Conservation (phyloP, 2,329 filamentous ascomycete species). For the Tolypocladium pustulatum region DNA sequence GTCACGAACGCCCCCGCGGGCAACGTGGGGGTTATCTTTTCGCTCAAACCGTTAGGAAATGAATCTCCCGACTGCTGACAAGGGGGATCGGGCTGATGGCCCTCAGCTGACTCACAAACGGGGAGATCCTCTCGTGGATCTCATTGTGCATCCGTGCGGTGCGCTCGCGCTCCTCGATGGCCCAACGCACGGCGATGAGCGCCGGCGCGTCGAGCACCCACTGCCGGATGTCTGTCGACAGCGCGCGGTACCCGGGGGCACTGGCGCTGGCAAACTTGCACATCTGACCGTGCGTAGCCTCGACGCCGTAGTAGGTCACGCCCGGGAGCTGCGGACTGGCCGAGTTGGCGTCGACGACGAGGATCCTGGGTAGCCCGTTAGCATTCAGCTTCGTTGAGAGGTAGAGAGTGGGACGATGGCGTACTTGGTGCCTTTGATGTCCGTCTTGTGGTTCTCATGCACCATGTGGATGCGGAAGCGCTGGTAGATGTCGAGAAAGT, state of each 20-base stretch:
- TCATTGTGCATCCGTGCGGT: slow-evolving; percentile 31
- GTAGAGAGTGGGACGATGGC: slow-evolving; percentile 5
- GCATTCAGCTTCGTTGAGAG: neutral
- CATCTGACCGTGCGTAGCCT: slow-evolving; percentile 61
- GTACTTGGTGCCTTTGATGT: slow-evolving; percentile 51
- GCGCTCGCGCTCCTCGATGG: slow-evolving; percentile 45
- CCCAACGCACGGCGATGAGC: slow-evolving; percentile 47
- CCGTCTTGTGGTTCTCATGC: slow-evolving; percentile 63
- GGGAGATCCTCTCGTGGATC: slow-evolving; percentile 31
- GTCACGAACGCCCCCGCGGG: neutral
- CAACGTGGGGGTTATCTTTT: neutral
- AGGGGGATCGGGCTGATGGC: neutral
- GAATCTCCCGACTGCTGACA: neutral
- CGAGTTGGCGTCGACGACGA: slow-evolving; percentile 61
- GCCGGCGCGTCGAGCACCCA: slow-evolving; percentile 44
- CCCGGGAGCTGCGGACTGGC: slow-evolving; percentile 60
- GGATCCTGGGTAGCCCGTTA: slow-evolving; percentile 20
- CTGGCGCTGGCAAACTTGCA: slow-evolving; percentile 58
- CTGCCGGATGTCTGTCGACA: slow-evolving; percentile 37
- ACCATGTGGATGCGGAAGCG: slow-evolving; percentile 67
- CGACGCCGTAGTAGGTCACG: slow-evolving; percentile 64
- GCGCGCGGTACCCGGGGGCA: slow-evolving; percentile 52
- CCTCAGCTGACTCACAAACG: slow-evolving; percentile 9
- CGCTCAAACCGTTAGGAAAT: neutral
- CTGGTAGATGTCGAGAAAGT: slow-evolving; percentile 61